A percentile compares a stretch with the other conserved stretches of the same genome.
phyloP scores from a whole-genome alignment of 345 rosid genomes.

The Gossypioides kirkii region DNA sequence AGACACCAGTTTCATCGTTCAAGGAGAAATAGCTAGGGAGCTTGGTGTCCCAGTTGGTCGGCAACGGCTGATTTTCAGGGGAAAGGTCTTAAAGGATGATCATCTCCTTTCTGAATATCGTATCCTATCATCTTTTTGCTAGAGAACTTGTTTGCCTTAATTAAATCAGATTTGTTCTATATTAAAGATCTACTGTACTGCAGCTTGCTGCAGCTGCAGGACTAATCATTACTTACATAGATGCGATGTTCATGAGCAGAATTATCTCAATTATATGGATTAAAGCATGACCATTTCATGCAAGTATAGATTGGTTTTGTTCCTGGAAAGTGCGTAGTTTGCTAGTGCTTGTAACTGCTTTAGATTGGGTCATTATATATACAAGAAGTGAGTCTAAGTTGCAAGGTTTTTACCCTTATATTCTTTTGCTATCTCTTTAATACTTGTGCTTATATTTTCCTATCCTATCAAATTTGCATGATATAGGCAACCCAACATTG shows the following conservation, averaged over 20 bases:
- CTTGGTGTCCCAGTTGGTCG: constrained; percentile 80
- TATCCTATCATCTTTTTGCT: constrained; percentile 43
- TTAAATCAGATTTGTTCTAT: not conserved
- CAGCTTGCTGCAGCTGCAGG: not conserved
- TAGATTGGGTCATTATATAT: not conserved
- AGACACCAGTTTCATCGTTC: constrained; percentile 67
- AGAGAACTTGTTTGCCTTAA: not conserved
- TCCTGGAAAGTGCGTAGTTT: not conserved
- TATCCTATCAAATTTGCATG: not conserved
- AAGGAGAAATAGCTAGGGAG: constrained; percentile 77
- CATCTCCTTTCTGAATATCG: constrained; percentile 86
- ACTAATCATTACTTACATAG: not conserved
- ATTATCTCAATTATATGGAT: not conserved
- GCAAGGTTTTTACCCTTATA: not conserved
- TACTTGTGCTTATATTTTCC: not conserved
- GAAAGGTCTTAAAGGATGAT: constrained; percentile 87
- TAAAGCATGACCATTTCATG: not conserved
- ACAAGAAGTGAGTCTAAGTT: not conserved
- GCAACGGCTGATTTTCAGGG: constrained; percentile 87
- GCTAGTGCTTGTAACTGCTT: not conserved
- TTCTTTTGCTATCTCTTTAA: not conserved
- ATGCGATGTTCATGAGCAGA: not conserved
- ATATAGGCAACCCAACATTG: not conserved
- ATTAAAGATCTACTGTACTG: not conserved
- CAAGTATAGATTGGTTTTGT: not conserved